Conservation (phyloP, 116 monocot genomes). For the Dioscorea cayenensis region DNA sequence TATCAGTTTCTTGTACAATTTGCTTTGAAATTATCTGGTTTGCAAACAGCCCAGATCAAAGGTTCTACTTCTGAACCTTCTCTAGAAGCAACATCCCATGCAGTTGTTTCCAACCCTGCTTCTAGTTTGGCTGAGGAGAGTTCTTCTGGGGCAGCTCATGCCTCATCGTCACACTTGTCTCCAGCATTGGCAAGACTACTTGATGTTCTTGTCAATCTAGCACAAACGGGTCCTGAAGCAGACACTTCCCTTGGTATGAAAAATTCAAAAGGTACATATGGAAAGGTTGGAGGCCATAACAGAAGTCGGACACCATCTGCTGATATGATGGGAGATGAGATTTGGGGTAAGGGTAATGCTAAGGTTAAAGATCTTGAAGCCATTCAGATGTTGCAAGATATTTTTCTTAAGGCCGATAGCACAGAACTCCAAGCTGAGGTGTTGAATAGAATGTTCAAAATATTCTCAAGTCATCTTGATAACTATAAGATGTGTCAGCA, state of each 20-base stretch:
- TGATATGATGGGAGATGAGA: conserved; percentile 61
- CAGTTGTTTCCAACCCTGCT: conserved; percentile 12
- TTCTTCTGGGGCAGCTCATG: conserved; percentile 17
- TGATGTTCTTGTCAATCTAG: conserved; percentile 94
- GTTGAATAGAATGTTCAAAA: conserved; percentile 95
- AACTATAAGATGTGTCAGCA: conserved; percentile 96
- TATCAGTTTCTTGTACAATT: conserved; percentile 99
- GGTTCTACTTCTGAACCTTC: conserved; percentile 21
- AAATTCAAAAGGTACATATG: conserved; percentile 35
- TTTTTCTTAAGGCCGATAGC: conserved; percentile 92
- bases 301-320: conserved; percentile 61
- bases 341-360: conserved; percentile 59
- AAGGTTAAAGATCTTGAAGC: conserved; percentile 95
- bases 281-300: conserved; percentile 44
- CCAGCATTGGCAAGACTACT: conserved; percentile 80
- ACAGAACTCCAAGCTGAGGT: conserved; percentile 90
- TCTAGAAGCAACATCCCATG: conserved; percentile 13
- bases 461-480: conserved; percentile 96
- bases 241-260: conserved; percentile 23
- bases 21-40: conserved; percentile 70
- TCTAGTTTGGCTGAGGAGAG: conserved; percentile 10
- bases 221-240: conserved; percentile 83
- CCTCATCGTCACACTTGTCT: conserved; percentile 53
- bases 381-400: conserved; percentile 97
- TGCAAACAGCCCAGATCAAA: conserved; percentile 38